Evolutionary conservation across 441 rosid genomes (phyloP).

Genomic region (Adansonia madagascariensis): DNA sequence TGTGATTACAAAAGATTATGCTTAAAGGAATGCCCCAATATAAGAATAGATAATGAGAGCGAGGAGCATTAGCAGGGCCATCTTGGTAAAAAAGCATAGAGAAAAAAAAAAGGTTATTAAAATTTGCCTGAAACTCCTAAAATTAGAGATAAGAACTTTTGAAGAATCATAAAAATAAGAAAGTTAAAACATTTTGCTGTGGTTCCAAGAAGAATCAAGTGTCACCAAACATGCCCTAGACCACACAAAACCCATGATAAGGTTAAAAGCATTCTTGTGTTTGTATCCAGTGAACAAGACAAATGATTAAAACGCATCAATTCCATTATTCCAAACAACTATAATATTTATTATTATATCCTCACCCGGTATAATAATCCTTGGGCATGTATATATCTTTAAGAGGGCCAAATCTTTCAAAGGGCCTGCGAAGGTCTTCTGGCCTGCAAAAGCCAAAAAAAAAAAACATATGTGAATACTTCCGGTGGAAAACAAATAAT

Average conservation of each 20-base stretch:
- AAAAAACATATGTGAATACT: conserved; percentile 7
- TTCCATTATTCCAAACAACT: conserved; percentile 17
- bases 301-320: conserved; percentile 5
- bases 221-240: conserved; percentile 6
- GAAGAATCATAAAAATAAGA: background rate
- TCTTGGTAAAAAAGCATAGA: conserved; percentile 23
- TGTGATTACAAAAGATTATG: conserved; percentile 46
- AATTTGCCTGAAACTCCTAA: background rate
- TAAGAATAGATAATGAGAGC: conserved; percentile 31
- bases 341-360: conserved; percentile 16
- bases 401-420: conserved; percentile 70
- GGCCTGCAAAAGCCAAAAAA: conserved; percentile 47
- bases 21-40: conserved; percentile 39
- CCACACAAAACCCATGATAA: conserved; percentile 4
- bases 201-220: background rate
- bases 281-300: background rate
- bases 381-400: conserved; percentile 75
- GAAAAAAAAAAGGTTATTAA: conserved; percentile 9
- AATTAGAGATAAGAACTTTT: background rate
- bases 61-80: conserved; percentile 23
- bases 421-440: conserved; percentile 70
- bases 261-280: background rate
- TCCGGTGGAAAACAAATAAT: background rate
- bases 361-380: conserved; percentile 82
- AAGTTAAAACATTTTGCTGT: background rate